Conservation (phyloP, 192 early-diverging fungal genomes). For the Coemansia sp. region DNA sequence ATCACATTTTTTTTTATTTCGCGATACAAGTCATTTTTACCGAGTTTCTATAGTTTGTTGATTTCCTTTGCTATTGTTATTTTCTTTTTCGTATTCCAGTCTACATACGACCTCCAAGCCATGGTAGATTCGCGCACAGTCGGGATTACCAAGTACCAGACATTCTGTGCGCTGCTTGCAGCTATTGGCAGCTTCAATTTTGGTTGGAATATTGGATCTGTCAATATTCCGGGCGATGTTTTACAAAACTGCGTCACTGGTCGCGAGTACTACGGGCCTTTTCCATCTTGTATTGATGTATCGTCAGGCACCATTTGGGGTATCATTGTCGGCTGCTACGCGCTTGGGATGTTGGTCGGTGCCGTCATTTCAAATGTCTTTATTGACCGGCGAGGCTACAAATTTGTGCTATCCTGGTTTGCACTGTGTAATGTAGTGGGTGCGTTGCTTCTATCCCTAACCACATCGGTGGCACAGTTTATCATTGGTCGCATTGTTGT, state of each 20-base stretch:
- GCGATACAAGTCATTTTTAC: neutral
- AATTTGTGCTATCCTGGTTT: constrained; percentile 64
- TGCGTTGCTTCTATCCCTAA: constrained; percentile 61
- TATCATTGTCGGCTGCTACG: constrained; percentile 59
- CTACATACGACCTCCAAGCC: neutral
- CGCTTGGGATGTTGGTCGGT: constrained; percentile 67
- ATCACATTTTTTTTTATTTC: neutral
- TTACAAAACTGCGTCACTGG: constrained; percentile 56
- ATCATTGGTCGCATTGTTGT: constrained; percentile 71
- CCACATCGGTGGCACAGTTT: constrained; percentile 61
- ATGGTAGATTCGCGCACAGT: constrained; percentile 54
- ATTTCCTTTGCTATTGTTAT: neutral
- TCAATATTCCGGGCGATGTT: constrained; percentile 61
- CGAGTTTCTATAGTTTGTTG: neutral
- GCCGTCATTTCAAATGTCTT: constrained; percentile 64
- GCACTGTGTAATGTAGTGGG: constrained; percentile 70
- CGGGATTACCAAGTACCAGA: constrained; percentile 51
- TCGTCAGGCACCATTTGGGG: constrained; percentile 57
- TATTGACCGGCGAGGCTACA: constrained; percentile 62
- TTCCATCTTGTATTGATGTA: constrained; percentile 48
- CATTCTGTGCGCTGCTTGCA: constrained; percentile 48
- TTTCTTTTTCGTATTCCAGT: neutral
- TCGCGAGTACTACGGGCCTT: constrained; percentile 49
- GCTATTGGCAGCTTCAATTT: constrained; percentile 57
- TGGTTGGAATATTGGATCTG: constrained; percentile 57